These are phyloP conservation scores for Anastatica hierochuntica DNA, from an alignment of 345 rosid species.

Conservation along the genomic window DNA sequence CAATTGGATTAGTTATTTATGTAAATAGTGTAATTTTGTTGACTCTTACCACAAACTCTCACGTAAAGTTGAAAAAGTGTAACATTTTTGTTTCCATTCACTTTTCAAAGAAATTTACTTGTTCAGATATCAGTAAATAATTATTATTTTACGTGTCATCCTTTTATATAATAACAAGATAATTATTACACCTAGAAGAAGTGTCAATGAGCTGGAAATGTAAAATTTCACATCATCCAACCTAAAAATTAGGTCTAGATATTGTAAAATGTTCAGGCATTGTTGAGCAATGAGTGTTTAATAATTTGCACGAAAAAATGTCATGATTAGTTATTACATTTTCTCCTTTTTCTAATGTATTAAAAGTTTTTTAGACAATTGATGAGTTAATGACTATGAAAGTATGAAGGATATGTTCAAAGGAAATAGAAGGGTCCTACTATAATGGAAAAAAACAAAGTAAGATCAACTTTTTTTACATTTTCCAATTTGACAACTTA, in stretches of 20 bases:
- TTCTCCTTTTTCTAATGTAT: constrained; percentile 1
- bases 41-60: too few relatives aligned
- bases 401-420: constrained; percentile 20
- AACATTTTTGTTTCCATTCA: too few relatives aligned
- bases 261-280: constrained; percentile 13
- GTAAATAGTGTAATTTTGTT: too few relatives aligned
- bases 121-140: too few relatives aligned
- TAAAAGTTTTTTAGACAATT: constrained; percentile 14
- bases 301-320: constrained; percentile 16
- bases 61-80: too few relatives aligned
- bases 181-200: background rate
- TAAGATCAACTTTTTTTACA: constrained; percentile 7
- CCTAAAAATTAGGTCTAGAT: constrained; percentile 21
- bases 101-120: too few relatives aligned
- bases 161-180: too few relatives aligned
- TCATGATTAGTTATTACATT: constrained; percentile 22
- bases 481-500: too few relatives aligned
- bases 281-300: constrained; percentile 25
- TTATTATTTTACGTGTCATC: too few relatives aligned
- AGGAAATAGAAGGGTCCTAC: constrained; percentile 22
- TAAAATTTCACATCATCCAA: constrained; percentile 7
- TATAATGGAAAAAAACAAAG: background rate
- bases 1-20: too few relatives aligned
- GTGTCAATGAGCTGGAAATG: constrained; percentile 13
- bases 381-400: background rate